These are phyloP conservation scores for Camelina hispida DNA, from an alignment of 345 rosid species.

Conservation along the genomic window DNA sequence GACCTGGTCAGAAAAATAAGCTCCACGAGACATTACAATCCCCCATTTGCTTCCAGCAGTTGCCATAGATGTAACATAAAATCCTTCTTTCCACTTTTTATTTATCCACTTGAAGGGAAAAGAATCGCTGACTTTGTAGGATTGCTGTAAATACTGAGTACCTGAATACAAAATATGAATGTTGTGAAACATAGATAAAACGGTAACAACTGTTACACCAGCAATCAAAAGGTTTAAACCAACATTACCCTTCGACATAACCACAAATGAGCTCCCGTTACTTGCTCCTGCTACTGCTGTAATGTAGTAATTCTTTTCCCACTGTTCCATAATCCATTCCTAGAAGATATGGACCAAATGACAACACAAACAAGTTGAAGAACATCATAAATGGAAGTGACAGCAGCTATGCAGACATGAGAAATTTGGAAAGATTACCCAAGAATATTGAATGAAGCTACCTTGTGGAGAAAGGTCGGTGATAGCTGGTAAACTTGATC, in stretches of 20 bases:
- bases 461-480: conserved; percentile 85
- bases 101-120: conserved; percentile 99
- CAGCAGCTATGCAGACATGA: conserved; percentile 16
- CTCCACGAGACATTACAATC: conserved; percentile 97
- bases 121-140: conserved; percentile 95
- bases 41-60: conserved; percentile 98
- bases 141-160: conserved; percentile 91
- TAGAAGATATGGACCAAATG: conserved; percentile 36
- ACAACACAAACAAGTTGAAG: conserved; percentile 23
- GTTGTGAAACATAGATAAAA: conserved; percentile 14
- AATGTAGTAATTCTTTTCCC: conserved; percentile 95
- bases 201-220: neutral
- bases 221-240: conserved; percentile 23
- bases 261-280: conserved; percentile 88
- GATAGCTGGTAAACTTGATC: conserved; percentile 88
- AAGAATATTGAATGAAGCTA: conserved; percentile 42
- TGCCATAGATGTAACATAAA: conserved; percentile 92
- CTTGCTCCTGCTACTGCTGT: conserved; percentile 93
- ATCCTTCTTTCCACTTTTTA: conserved; percentile 96
- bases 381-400: conserved; percentile 19
- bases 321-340: conserved; percentile 99
- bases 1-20: conserved; percentile 91
- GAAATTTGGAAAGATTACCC: conserved; percentile 5
- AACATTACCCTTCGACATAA: conserved; percentile 91
- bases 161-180: conserved; percentile 53